Base-by-base conservation (phyloP, 2,329 filamentous ascomycete species). In the Aspergillaceae sp. region DNA sequence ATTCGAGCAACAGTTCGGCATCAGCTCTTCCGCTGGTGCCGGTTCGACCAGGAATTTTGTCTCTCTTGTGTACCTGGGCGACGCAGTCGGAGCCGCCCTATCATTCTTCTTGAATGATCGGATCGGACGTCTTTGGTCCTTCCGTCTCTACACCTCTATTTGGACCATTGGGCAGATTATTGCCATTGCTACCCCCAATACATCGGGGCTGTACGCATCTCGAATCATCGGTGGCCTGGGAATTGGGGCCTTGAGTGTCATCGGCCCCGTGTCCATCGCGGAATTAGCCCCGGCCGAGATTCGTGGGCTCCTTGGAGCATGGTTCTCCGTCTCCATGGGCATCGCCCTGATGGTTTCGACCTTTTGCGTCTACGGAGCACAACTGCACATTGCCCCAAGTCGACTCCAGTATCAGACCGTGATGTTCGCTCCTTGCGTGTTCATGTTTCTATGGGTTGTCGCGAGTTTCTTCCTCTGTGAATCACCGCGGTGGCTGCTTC, bases 211-310 rank as follows among this genome's bases (percentile, higher is more conserved):
- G 1, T 70, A 69, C 44, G 60, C 58, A 1, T 58, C 63, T 3
- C 61, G 68, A 19, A 62, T 72, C 29, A 56, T 72, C 1, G 58
- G 58, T 1, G 68, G 66, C 2, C 51, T 69, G 4, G 70, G 65
- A 2, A 68, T 70, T 32, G 69, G 69, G 0, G 54, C 66, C 2
- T 48, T 69, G 4, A 69, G 61, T 1, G 68, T 71, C 5, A 65
- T 55, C 1, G 65, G 67, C 0, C 56, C 68, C 5, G 59, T 71
- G 46, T 60, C 61, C 4, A 62, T 72, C 32, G 65, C 65, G 4
- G 69, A 72, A 50, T 64, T 71, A 10, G 65, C 69, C 1, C 67
- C 69, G 0, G 49, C 59, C 4, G 67, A 68, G 46, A 66, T 69
- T 2, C 64, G 68, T 4, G 68, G 69, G 7, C 53, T 72, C 1